Evolutionary conservation across 805 yeast species (phyloP), one percentile per base, ranked within the genome.

Genomic region (Zygosaccharomyces bailii): DNA sequence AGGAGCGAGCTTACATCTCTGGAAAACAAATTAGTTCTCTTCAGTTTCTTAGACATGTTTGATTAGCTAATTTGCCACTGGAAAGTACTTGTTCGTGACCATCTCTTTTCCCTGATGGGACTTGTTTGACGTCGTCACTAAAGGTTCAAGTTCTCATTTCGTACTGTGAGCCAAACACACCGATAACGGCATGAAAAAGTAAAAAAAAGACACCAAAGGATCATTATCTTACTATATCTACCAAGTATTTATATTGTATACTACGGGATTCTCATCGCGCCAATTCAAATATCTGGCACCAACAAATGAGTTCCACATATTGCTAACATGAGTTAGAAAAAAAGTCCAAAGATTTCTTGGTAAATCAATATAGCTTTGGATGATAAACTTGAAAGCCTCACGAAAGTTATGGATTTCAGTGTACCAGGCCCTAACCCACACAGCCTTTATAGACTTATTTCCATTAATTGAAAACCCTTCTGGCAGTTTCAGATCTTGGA

Each of bases 241-340:
- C 42, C 53, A 51, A 17, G 59, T 39, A 27, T 55, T 52, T 21
- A 59, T 36, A 24, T 46, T 54, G 43, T 59, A 57, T 5, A 45
- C 48, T 16, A 37, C 38, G 18, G 57, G 53, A 32, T 57, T 50
- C 10, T 51, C 47, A 4, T 51, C 58, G 21, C 47, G 57, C 37
- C 62, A 66, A 18, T 39, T 52, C 11, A 58, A 43, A 39, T 56
- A 53, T 16, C 73, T 48, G 20, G 62, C 74, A n/a, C 95, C 96
- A 44, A 87, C 73, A 59, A 87, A 85, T 29, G 61, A 61, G 57
- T 84, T 81, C 96, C 96, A 91, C 61, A 76, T 72, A 31, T 71
- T 68, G 46, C 74, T 75, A 29, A 76, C 36, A 48, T 79, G 70
- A 43, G 72, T 67, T 39, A 88, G 52, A 7, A 67, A 51, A 44